Base-by-base conservation (phyloP, 768 basidiomycete genomes). In the Pulveroboletus sp. region DNA sequence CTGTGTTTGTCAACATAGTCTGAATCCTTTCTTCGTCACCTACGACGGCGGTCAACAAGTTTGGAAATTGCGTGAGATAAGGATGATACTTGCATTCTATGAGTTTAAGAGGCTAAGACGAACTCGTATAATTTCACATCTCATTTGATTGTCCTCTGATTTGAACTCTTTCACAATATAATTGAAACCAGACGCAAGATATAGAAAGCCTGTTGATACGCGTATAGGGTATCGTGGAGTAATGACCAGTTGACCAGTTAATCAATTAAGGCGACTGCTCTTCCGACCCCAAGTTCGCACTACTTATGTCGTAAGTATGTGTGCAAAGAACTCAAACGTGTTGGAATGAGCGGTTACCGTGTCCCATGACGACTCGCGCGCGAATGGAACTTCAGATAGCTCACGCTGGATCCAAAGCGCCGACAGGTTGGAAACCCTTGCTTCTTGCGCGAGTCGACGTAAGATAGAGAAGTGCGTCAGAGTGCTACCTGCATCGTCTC, bases 61-160 rank as follows among this genome's bases (percentile, higher is more conserved):
- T 38, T 11, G 32, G 36, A 37, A 39, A 35, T 6, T 21, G 21
- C n/a, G n/a, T 50, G 36, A 43, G 39, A 21, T 31, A 51, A 50
- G 32, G 17, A 47, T 41, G 47, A 41, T 41, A 27, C 17, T 31
- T 28, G 33, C 10, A 30, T 24, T 32, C 12, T 28, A 43, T 39
- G 41, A 31, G 41, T 41, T 32, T n/a, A 10, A 39, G 39, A 53
- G 21, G 50, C 43, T 26, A 41, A 54, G 38, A 35, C 36, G 40
- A 55, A 55, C 50, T 46, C 44, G 47, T 37, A 39, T 6, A n/a
- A 17, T 37, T 43, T 35, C 33, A 14, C 8, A 18, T 46, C 15
- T 21, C 32, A 10, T n/a, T 40, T 50, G 39, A n/a, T 26, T 47
- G 10, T 43, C 44, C 50, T 39, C 27, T 47, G 28, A 7, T 47